Evolutionary conservation across 208 protist species (phyloP), one percentile per base, ranked within the genome.

Genomic region (Trypanosoma congolense): DNA sequence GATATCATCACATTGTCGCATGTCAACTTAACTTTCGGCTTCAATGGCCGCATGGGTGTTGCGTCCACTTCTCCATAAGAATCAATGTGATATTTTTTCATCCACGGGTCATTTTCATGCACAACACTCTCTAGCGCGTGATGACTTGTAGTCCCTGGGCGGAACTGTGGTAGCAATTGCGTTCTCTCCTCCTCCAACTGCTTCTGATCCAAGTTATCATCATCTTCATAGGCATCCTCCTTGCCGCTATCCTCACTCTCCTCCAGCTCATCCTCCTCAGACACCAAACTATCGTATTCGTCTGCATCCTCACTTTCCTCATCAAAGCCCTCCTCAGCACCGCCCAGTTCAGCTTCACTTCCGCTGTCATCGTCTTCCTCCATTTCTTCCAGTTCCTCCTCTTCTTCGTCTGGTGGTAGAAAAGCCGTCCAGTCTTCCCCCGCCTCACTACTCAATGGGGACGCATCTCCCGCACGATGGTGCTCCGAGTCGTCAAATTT

Each of bases 31-130:
- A 24, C 33, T 22, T 64, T 48, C 3, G 80, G 53, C 1, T 66
- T 45, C 21, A 82, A 36, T 6, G 63, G 56, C 53, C 69, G 51
- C 42, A 92, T 61, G 14, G 72, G 58, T 1, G 74, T 78, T 30
- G 54, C 45, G 53, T 87, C 79, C 19, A 83, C 56, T n/a, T 44
- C 45, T 26, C 74, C 76, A 56, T 81, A 63, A 5, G 45, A 30
- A 56, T 92, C 75, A 14, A 73, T 55, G 46, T 89, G 77, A 40
- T 87, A 92, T 57, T 89, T 88, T 18, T 43, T 55, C 33, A 83
- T 62, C 78, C 75, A 86, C 56, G 73, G 71, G 57, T 87, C 75
- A 28, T 41, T 47, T 12, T 66, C 48, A 29, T 29, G 51, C 16
- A 75, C 62, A 53, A 76, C 61, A 18, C 65, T 50, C 30, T 40